Evolutionary conservation across 257 asterid genomes (phyloP).

Genomic region (Scutellaria barbata): DNA sequence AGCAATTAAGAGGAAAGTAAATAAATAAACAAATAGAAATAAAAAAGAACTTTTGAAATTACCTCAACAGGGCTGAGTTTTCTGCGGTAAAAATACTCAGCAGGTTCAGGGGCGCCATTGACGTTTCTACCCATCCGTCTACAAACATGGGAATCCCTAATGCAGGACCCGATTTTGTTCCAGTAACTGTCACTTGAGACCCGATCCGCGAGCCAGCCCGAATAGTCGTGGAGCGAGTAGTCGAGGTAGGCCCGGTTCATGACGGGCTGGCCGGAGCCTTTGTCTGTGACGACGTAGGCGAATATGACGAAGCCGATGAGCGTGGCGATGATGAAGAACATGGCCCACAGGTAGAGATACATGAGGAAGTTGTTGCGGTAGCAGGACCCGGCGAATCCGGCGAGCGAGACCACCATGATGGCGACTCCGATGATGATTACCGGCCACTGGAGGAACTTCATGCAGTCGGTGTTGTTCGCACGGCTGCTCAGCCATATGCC

Average conservation of each 20-base stretch:
- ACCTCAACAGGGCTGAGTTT: constrained; percentile 75
- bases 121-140: constrained; percentile 40
- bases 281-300: constrained; percentile 90
- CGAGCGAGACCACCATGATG: constrained; percentile 84
- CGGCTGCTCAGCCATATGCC: constrained; percentile 93
- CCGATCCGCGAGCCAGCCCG: constrained; percentile 86
- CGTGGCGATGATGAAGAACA: constrained; percentile 73
- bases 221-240: constrained; percentile 65
- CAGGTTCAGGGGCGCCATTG: constrained; percentile 63
- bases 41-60: neutral
- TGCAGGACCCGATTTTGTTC: constrained; percentile 67
- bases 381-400: constrained; percentile 88
- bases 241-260: constrained; percentile 61
- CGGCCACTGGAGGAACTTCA: constrained; percentile 94
- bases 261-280: constrained; percentile 76
- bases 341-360: constrained; percentile 91
- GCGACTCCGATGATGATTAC: constrained; percentile 71
- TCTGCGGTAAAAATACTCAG: constrained; percentile 58
- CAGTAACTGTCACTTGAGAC: constrained; percentile 62
- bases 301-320: constrained; percentile 79
- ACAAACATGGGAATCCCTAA: constrained; percentile 72
- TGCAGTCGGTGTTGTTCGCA: constrained; percentile 89
- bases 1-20: neutral
- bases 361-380: constrained; percentile 82
- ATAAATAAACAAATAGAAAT: neutral